Evolutionary conservation across 108 stramenopile genomes (phyloP).

Genomic region (Seminavis robusta): DNA sequence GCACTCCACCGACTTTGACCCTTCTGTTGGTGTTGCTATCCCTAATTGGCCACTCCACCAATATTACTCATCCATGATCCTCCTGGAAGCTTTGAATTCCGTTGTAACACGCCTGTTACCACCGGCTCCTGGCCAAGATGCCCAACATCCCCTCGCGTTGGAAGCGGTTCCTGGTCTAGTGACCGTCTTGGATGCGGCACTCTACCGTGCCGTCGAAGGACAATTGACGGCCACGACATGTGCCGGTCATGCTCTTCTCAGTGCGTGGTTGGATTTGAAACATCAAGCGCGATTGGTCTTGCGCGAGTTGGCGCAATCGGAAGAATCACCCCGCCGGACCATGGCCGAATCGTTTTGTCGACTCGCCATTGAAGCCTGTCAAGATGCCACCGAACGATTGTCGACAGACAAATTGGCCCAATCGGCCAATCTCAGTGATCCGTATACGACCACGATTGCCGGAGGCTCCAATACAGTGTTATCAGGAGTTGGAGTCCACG

Average conservation of each 20-base stretch:
- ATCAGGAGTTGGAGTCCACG: slow-evolving; percentile 25
- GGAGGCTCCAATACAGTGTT: too few relatives aligned
- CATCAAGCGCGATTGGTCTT: slow-evolving; percentile 34
- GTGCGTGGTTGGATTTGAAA: slow-evolving; percentile 50
- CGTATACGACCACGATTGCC: too few relatives aligned
- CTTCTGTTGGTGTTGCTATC: too few relatives aligned
- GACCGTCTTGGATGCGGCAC: slow-evolving; percentile 73
- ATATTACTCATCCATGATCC: too few relatives aligned
- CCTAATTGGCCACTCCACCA: too few relatives aligned
- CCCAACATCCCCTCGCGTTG: slow-evolving; percentile 28
- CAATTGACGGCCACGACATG: slow-evolving; percentile 67
- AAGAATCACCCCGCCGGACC: slow-evolving; percentile 28
- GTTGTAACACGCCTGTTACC: slow-evolving; percentile 21
- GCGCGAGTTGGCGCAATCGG: slow-evolving; percentile 5
- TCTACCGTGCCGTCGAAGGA: slow-evolving; percentile 68
- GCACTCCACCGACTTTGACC: too few relatives aligned
- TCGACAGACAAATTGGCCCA: slow-evolving; percentile 66
- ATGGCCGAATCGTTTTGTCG: slow-evolving; percentile 60
- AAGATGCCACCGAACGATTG: slow-evolving; percentile 70
- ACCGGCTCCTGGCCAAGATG: slow-evolving; percentile 17
- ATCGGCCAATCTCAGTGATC: slow-evolving; percentile 66
- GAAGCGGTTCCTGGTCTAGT: slow-evolving; percentile 62
- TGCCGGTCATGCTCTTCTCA: slow-evolving; percentile 48
- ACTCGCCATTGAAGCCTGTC: slow-evolving; percentile 50
- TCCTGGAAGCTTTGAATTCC: slow-evolving; percentile 10